Base-by-base conservation (phyloP, 768 basidiomycete genomes). In the Russula sp. region DNA sequence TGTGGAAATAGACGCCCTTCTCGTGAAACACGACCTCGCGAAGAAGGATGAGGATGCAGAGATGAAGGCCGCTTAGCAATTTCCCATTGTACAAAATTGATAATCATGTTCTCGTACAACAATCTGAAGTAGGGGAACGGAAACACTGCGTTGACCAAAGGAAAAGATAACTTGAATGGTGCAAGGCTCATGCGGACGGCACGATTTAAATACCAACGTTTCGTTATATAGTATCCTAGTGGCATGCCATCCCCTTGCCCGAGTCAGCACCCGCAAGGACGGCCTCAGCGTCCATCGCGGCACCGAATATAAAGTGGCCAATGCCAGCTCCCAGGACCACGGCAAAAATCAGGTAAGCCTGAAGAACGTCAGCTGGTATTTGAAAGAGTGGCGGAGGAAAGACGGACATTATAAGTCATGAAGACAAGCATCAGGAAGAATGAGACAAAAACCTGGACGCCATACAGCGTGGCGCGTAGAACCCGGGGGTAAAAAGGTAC, bases 361-460 rank as follows among this genome's bases (percentile, higher is more conserved):
- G 67, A 1, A 51, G 37, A 18, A 11, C 34, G 55, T 51, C 35
- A 50, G 59, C 7, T 62, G 45, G 66, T 20, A 45, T 47, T 37
- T 31, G 44, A 7, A 45, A 34, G 18, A 53, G 22, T 57, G 22
- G 42, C 61, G 40, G 45, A 50, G 40, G n/a, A 22, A 35, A 44
- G 27, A 77, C 89, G 70, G 62, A 93, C 91, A 68, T 97, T 97
- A 76, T 95, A 97, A 5, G 94, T 96, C 94, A 97, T 96, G 75
- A 93, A 94, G 45, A 96, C 86, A 62, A 97, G 78, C 94, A 97
- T 97, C 71, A 93, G 83, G 82, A 92, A 91, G 79, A 89, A 90
- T 40, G 90, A 90, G 62, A 93, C 73, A 73, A 87, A 87, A 22
- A 93, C 84, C 3, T 84, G 84, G 4, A 79, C 74, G n/a, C 87